Percentiles rank a stretch among this genome's conserved stretches.
These are phyloP conservation scores for Botryosphaeria dothidea DNA, from an alignment of 2,329 filamentous ascomycete species.

Conservation along the genomic window DNA sequence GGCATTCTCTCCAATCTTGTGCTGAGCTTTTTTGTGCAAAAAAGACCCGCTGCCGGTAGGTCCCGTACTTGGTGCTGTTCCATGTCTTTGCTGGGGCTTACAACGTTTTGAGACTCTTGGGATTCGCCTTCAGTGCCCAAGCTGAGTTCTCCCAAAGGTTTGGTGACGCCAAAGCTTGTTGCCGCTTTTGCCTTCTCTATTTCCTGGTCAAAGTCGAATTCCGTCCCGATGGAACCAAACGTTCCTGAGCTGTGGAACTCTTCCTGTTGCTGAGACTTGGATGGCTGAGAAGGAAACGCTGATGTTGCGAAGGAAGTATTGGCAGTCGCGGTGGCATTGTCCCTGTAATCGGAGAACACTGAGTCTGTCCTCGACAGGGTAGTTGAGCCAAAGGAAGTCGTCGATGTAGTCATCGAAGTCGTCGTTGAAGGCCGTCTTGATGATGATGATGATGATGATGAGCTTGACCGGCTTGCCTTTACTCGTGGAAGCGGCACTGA, in stretches of 20 bases:
- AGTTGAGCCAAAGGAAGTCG: not conserved
- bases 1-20: slow-evolving; percentile 21
- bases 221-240: not conserved
- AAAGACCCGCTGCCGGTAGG: slow-evolving; percentile 32
- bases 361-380: not conserved
- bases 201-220: not conserved
- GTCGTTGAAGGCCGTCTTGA: not conserved
- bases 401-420: not conserved
- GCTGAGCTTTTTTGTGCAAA: slow-evolving; percentile 10
- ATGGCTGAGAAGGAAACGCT: not conserved
- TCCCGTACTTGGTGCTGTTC: slow-evolving; percentile 29
- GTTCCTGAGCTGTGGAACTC: slow-evolving; percentile 1
- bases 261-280: not conserved
- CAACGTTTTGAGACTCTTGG: not conserved
- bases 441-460: not conserved
- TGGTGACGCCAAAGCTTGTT: not conserved
- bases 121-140: not conserved
- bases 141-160: not conserved
- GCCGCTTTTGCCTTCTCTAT: not conserved
- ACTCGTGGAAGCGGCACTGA: not conserved
- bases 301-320: slow-evolving; percentile 12
- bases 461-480: not conserved
- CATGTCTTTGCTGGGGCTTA: not conserved
- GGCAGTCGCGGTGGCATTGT: not conserved
- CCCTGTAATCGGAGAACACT: not conserved